A percentile compares a stretch with the other conserved stretches of the same genome.
These are phyloP conservation scores for Tolypocladium ophioglossoides DNA, from an alignment of 2,329 filamentous ascomycete genomes.

Conservation along the genomic window DNA sequence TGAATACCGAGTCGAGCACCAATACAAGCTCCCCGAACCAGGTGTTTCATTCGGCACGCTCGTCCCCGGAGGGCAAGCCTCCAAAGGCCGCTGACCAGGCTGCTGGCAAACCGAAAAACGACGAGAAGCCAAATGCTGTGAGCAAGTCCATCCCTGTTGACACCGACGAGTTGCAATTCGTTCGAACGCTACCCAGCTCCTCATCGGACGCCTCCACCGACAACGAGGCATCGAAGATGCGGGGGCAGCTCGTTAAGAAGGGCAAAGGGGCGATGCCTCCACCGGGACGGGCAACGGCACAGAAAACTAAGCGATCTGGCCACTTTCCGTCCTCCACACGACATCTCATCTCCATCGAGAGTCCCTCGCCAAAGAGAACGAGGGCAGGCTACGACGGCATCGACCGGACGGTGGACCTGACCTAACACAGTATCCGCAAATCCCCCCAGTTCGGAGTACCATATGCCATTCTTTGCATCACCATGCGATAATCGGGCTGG, in stretches of 20 bases:
- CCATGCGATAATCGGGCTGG: background rate
- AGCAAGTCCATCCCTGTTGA: background rate
- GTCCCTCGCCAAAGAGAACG: background rate
- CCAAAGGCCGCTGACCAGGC: background rate
- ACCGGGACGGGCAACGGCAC: background rate
- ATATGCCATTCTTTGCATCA: background rate
- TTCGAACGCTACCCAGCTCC: conserved; percentile 3
- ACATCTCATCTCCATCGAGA: background rate
- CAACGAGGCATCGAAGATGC: background rate
- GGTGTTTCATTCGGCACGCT: conserved; percentile 11
- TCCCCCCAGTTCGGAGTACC: background rate
- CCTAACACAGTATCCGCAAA: background rate
- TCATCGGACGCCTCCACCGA: conserved; percentile 1
- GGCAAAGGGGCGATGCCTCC: background rate
- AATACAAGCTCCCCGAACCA: conserved; percentile 5
- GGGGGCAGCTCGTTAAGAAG: background rate
- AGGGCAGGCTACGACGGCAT: conserved; percentile 19
- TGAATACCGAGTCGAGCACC: conserved; percentile 10
- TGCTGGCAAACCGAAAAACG: background rate
- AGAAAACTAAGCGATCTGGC: background rate
- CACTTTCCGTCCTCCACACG: background rate
- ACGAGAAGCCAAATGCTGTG: background rate
- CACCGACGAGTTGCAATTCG: background rate
- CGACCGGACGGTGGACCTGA: conserved; percentile 13
- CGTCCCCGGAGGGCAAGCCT: conserved; percentile 7